Evolutionary conservation across 2,329 filamentous ascomycete species (phyloP).

Genomic region (Penicillium digitatum): DNA sequence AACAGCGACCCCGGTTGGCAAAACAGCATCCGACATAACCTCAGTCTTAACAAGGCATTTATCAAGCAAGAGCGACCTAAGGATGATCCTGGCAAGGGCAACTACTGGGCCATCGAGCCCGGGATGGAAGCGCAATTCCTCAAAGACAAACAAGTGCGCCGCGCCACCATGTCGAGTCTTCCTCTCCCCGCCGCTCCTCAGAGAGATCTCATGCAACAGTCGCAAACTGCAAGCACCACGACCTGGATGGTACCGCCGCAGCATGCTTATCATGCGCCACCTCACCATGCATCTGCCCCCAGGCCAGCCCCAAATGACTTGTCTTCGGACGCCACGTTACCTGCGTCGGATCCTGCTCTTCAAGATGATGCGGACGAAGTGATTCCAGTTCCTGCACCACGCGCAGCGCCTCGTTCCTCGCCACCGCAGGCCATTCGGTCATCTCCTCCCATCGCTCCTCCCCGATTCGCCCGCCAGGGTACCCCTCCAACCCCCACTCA

Average conservation of each 20-base stretch:
- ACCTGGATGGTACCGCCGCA: conserved; percentile 36
- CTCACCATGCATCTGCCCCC: conserved; percentile 15
- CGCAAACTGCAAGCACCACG: conserved; percentile 32
- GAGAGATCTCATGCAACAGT: conserved; percentile 25
- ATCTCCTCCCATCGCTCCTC: conserved; percentile 74
- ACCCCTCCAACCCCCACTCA: conserved; percentile 69
- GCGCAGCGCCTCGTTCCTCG: conserved; percentile 42
- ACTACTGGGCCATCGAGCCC: conserved; percentile 93
- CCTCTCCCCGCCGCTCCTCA: conserved; percentile 36
- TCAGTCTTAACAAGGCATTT: conserved; percentile 95
- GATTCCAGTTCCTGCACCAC: conserved; percentile 26
- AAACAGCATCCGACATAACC: conserved; percentile 97
- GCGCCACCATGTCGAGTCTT: conserved; percentile 45
- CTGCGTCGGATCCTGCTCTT: conserved; percentile 62
- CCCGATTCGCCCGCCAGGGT: conserved; percentile 56
- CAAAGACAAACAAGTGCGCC: conserved; percentile 68
- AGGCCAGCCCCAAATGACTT: conserved; percentile 48
- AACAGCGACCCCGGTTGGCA: conserved; percentile 88
- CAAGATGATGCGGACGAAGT: conserved; percentile 53
- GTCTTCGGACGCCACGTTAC: conserved; percentile 74
- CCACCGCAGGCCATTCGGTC: conserved; percentile 66
- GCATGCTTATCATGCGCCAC: conserved; percentile 18
- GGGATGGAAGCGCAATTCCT: conserved; percentile 86
- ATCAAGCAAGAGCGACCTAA: conserved; percentile 93
- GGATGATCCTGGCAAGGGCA: conserved; percentile 94